Evolutionary conservation across 768 basidiomycete species (phyloP), one percentile per base, ranked within the genome.

Genomic region (Filobasidium wieringae): DNA sequence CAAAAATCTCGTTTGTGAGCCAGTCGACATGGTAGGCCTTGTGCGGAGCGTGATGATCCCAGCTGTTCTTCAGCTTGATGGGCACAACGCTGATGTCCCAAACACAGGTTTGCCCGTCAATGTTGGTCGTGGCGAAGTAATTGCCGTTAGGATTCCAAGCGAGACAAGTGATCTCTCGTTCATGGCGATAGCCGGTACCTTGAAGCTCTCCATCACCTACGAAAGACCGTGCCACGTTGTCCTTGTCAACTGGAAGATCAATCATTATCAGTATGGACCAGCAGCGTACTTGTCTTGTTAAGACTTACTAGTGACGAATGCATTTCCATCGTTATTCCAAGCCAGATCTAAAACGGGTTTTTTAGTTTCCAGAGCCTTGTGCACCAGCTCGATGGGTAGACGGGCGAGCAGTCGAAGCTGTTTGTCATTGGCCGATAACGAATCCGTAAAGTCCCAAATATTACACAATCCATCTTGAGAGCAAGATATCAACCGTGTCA

Each of bases 21-120:
- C 70, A 73, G 51, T 73, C 70, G 19, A 71, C 66, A 52, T 70
- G 69, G 56, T 68, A 70, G n/a, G 70, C 70, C 50, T 70, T 66
- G 43, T 71, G 62, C 62, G 61, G 30, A 2, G 33, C n/a, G 30
- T 53, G 51, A 19, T 43, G 43, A 4, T 47, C 43, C 43, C 43
- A 56, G 31, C 52, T 53, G 59, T 47, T 51, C 49, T 49, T 19
- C 26, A 51, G 33, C 27, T 53, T 60, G 43, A 54, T 41, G 41
- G 47, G 43, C 17, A 55, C 51, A 19, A 51, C 51, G 57, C 31
- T 31, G 32, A 57, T 41, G 33, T 47, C 34, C 61, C 57, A 58
- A 15, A 58, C 49, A 39, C 50, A 49, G 36, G 57, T 50, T 12
- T 31, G 39, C 19, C 60, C 60, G 36, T 61, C 60, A 7, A 29